phyloP scores from a whole-genome alignment of 176 grass and related monocot genomes.

The Luzula sylvatica region DNA sequence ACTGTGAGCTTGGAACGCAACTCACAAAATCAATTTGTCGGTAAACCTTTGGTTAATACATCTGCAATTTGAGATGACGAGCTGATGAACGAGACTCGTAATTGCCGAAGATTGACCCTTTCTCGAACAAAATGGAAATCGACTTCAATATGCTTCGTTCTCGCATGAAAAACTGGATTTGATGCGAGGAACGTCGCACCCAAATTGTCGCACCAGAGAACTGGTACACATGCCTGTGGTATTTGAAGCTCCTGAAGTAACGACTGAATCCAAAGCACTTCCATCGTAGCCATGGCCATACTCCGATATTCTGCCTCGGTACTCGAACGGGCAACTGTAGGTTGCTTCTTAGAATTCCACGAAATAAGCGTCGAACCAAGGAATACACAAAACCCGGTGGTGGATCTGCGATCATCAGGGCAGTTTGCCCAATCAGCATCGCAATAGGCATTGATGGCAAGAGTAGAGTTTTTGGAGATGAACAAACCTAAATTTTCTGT shows the following conservation, averaged over 20 bases:
- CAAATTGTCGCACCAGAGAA: no score
- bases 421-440: neutral
- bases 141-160: no score
- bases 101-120: neutral
- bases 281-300: neutral
- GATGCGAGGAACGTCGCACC: neutral
- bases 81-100: neutral
- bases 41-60: neutral
- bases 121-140: neutral
- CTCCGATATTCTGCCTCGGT: neutral
- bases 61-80: neutral
- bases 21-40: no score
- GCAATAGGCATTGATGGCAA: no score
- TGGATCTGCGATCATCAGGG: neutral
- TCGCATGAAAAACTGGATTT: neutral
- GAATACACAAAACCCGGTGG: neutral
- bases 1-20: no score
- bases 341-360: neutral
- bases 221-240: neutral
- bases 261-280: neutral
- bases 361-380: neutral
- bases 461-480: no score
- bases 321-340: neutral
- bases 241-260: neutral
- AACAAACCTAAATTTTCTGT: no score